A percentile compares a stretch with the other conserved stretches of the same genome.
These are phyloP conservation scores for Penicillium sumatraense DNA, from an alignment of 2,329 filamentous ascomycete species.

Conservation along the genomic window DNA sequence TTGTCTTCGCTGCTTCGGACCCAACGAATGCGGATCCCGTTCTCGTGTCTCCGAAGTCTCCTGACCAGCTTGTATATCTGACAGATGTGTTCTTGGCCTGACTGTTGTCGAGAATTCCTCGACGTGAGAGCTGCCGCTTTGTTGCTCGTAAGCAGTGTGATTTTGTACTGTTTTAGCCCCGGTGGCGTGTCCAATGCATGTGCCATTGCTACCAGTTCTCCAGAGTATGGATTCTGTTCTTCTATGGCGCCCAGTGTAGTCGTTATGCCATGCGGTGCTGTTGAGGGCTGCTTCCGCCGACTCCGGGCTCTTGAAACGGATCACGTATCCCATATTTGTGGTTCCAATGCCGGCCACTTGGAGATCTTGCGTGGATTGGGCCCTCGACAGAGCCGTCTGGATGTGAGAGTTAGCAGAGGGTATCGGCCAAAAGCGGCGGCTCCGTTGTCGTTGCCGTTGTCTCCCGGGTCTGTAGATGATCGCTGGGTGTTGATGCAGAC, in stretches of 20 bases:
- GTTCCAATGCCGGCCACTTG: not conserved
- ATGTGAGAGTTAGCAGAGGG: conserved; percentile 19
- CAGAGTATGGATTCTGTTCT: not conserved
- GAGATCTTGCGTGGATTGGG: not conserved
- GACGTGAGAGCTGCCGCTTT: no score
- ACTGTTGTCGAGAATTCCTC: no score
- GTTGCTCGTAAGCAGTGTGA: not conserved
- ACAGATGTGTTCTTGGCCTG: not conserved
- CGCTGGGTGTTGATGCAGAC: conserved; percentile 20
- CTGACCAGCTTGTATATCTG: not conserved
- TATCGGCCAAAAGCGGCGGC: conserved; percentile 15
- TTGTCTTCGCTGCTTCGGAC: conserved; percentile 19
- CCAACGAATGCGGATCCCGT: conserved; percentile 12
- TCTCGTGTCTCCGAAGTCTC: not conserved
- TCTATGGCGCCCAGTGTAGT: not conserved
- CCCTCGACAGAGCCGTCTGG: conserved; percentile 8
- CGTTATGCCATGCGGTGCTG: no score
- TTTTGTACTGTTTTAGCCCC: not conserved
- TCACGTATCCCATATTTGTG: not conserved
- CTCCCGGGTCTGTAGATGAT: conserved; percentile 2
- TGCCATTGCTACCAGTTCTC: not conserved
- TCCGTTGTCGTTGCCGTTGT: conserved; percentile 2
- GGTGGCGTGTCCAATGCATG: not conserved
- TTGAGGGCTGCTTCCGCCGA: not conserved
- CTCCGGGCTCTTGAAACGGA: not conserved